Base-by-base conservation (phyloP, 192 early-diverging fungal genomes). In the Umbelopsis ramanniana region DNA sequence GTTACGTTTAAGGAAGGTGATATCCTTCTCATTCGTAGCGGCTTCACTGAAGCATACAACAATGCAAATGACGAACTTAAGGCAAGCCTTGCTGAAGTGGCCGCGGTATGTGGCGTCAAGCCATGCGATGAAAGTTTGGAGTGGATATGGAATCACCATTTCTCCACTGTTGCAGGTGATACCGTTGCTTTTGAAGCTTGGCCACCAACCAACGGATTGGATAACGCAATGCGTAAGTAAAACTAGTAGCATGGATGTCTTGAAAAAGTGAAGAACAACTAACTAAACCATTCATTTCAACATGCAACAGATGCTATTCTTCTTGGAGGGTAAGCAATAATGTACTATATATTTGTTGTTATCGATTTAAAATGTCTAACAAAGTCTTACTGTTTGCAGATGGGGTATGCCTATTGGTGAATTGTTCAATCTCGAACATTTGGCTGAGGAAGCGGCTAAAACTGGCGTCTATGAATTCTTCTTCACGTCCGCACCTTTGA, bases 361-460 rank as follows among this genome's bases (percentile, higher is more conserved):
- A 26, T 55, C 29, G 4, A 43, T 43, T 4, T 5, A 43, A 7
- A 5, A 63, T 8, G 29, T 3, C 17, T 50, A 50, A 50, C 48
- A 50, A n/a, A 63, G 11, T 3, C 15, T 37, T 19, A 4, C 10
- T 0, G 23, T 19, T 37, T 37, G 0, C 33, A 63, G 57, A 6
- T 74, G 54, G 48, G 76, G 76, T 33, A 74, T 73, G 72, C 77
- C 73, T 22, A 72, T 79, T 55, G 77, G 77, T 10, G 77, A 79
- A 22, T 17, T 79, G 46, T 74, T 74, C 70, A 68, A 67, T 11
- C 66, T 79, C 66, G 73, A 79, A 57, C 45, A 19, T 3, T 35
- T 79, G 21, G 77, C 77, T 8, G 71, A 74, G 4, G 73, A 75
- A 21, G 74, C 53, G 2, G 70, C 43, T 22, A 46, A 79, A 24